Evolutionary conservation across 2,329 filamentous ascomycete genomes (phyloP), one percentile per base, ranked within the genome.

Genomic region (Penicillium sp.): DNA sequence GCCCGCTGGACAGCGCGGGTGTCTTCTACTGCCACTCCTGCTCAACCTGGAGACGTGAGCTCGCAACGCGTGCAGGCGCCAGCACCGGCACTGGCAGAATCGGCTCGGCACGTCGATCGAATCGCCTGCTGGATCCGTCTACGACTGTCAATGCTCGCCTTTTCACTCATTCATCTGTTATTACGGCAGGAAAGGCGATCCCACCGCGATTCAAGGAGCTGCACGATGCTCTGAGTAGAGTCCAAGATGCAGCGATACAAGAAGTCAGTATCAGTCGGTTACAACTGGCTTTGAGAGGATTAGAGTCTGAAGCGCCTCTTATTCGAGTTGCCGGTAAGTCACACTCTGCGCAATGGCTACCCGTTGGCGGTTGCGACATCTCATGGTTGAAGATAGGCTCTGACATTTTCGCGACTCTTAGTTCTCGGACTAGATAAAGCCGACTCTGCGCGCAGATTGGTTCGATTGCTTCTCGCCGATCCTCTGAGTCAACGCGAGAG

Each of bases 391-490:
- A 8, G 28, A 39, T 6, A 26, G 26, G 53, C 26, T 45, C 16
- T 53, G 39, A 36, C 24, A 18, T 21, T 18, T 18, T 18, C n/a
- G 34, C 8, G 16, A 9, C 6, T 39, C 13, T 12, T 57, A 78
- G 79, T 83, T 3, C 72, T 83, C 18, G 77, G 78, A 9, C 58
- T 82, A 49, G 76, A 79, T 45, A 75, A 79, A 56, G 74, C 76
- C 52, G 65, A 68, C 18, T 76, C 77, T 43, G 81, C 83, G 39
- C 76, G 79, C 57, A 79, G 74, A 57, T 77, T 96, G 8, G 79
- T 91, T 42, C 82, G 85, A 39, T 75, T 92, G 33, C 72, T 90
- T 12, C 75, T 91, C 1, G 85, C 86, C 2, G 88, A 92, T 69
- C 87, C 88, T 4, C 71, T 92, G 58, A 78, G 78, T 34, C 72